Base-by-base conservation (phyloP, 805 yeast genomes). In the Lachancea waltii region DNA sequence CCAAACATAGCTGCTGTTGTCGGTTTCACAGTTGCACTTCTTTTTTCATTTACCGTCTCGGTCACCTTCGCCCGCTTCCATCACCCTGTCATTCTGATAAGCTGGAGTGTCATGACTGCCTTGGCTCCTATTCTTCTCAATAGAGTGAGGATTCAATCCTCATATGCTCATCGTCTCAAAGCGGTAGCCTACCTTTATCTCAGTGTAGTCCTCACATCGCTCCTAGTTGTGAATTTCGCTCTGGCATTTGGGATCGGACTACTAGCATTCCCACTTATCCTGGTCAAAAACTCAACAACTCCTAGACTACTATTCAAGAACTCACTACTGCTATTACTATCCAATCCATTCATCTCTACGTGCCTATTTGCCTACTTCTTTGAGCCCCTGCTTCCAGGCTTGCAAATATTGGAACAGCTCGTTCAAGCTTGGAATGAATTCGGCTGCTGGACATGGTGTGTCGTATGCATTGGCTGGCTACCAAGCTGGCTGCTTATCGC, bases 371-470 rank as follows among this genome's bases (percentile, higher is more conserved):
- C 45, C 33, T 59, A 56, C 30, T 45, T 58, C 6, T 37, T 60
- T 33, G 56, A 60, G 33, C 62, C 67, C 10, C 58, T 51, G 25
- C 46, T 64, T 2, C 64, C 68, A 1, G 58, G 65, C 4, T 58
- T 47, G 6, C 36, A 64, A 7, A 50, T 79, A 4, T 65, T 80
- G 37, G 53, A 60, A 15, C 76, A 77, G 0, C 63, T 87, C 11
- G 56, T 79, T 8, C 66, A 73, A 19, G 76, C 85, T 3, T 85
- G 89, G 81, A 53, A 65, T 18, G 74, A 78, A 26, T 62, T 84
- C 40, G 82, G 81, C 40, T 79, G 83, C 42, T 86, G 95, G 90
- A 83, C 95, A 0, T 86, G 95, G 89, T 70, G 75, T 40, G 72
- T 84, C 17, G 55, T 87, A 2, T 67, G 77, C 28, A 63, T 80